Evolutionary conservation across 1,139 yeast genomes (phyloP).

Genomic region (Hemisphaericaspora xylofermentans): DNA sequence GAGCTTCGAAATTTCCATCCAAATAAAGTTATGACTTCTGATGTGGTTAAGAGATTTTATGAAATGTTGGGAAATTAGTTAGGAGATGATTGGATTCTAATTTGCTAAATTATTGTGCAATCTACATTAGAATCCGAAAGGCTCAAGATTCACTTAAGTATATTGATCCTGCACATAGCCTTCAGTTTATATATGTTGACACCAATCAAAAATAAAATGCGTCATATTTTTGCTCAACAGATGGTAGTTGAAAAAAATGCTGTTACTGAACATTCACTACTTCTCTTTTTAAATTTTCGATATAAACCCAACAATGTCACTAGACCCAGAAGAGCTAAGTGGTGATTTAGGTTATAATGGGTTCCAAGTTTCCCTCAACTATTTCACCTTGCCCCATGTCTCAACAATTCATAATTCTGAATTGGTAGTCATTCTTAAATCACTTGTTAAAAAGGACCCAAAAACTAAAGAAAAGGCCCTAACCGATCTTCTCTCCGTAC

Average conservation of each 20-base stretch:
- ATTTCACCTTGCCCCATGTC: conserved; percentile 74
- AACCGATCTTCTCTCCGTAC: conserved; percentile 44
- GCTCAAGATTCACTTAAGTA: too few relatives aligned
- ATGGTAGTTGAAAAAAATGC: background rate
- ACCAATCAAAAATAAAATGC: background rate
- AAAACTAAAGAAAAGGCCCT: conserved; percentile 83
- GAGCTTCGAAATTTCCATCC: conserved; percentile 69
- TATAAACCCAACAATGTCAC: conserved; percentile 1
- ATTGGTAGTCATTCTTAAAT: conserved; percentile 66
- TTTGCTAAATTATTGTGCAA: too few relatives aligned
- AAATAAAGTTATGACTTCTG: conserved; percentile 10
- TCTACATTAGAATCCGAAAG: too few relatives aligned
- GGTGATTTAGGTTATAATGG: conserved; percentile 51
- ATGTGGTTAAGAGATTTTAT: conserved; percentile 10
- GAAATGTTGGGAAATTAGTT: conserved; percentile 3
- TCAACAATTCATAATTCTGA: conserved; percentile 56
- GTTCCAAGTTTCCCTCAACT: conserved; percentile 68
- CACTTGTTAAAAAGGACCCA: conserved; percentile 73
- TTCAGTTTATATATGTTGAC: background rate
- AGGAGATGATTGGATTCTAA: too few relatives aligned
- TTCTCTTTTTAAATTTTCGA: too few relatives aligned
- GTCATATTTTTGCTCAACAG: background rate
- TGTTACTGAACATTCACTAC: background rate
- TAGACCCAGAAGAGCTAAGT: conserved; percentile 3
- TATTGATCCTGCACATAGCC: background rate